Conservation (phyloP, 2,329 filamentous ascomycete species). For the Penicillium sp. region DNA sequence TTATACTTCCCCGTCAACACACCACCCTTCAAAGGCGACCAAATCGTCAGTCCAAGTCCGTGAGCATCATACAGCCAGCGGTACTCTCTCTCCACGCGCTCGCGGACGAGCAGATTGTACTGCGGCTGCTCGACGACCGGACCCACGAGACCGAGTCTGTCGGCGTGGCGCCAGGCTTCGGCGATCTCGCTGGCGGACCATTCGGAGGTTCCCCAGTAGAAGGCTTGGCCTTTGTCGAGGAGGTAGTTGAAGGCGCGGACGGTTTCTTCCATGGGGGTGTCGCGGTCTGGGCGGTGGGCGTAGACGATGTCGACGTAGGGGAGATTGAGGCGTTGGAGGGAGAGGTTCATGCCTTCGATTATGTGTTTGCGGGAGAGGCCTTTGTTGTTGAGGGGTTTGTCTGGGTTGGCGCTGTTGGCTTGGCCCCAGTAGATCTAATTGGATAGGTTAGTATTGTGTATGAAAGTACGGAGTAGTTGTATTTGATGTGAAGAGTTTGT, state of each 20-base stretch:
- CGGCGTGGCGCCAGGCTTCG: slow-evolving; percentile 59
- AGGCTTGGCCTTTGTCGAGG: slow-evolving; percentile 63
- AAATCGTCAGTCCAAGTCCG: slow-evolving; percentile 61
- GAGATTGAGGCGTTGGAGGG: slow-evolving; percentile 58
- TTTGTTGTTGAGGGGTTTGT: slow-evolving; percentile 62
- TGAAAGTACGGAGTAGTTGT: no score
- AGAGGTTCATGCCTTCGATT: slow-evolving; percentile 60
- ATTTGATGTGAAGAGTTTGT: background rate
- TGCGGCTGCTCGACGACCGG: slow-evolving; percentile 64
- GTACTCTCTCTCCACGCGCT: slow-evolving; percentile 63
- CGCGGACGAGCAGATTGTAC: slow-evolving; percentile 61
- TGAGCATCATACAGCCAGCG: slow-evolving; percentile 57
- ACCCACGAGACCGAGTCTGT: slow-evolving; percentile 58
- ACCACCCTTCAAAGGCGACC: slow-evolving; percentile 58
- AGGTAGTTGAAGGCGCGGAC: slow-evolving; percentile 68
- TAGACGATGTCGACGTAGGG: slow-evolving; percentile 69
- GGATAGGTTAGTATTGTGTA: background rate
- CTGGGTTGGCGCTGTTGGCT: slow-evolving; percentile 56
- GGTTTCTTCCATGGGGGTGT: slow-evolving; percentile 67
- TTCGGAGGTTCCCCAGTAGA: slow-evolving; percentile 69
- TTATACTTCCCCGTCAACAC: slow-evolving; percentile 66
- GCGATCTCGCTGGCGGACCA: slow-evolving; percentile 65
- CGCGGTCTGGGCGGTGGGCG: slow-evolving; percentile 63
- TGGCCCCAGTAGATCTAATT: slow-evolving; percentile 59
- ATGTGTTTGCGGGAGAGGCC: slow-evolving; percentile 68